phyloP scores from a whole-genome alignment of 805 yeast species.

The Candida vaughaniae region DNA sequence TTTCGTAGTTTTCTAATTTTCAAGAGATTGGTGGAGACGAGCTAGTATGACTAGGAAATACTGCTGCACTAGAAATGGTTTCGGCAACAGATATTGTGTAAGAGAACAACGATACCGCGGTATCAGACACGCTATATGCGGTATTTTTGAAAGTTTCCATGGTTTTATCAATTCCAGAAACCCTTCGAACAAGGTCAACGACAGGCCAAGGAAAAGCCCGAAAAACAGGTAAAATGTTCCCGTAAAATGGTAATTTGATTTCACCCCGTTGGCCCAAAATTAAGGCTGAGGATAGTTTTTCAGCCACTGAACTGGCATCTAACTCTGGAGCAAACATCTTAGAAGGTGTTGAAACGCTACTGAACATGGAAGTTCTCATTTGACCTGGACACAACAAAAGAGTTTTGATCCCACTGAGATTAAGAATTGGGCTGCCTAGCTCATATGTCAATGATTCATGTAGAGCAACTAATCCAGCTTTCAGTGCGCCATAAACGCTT shows the following conservation, averaged over 20 bases:
- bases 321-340: conserved; percentile 78
- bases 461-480: conserved; percentile 79
- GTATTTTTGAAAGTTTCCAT: conserved; percentile 28
- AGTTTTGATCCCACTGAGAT: conserved; percentile 59
- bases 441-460: conserved; percentile 81
- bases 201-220: conserved; percentile 74
- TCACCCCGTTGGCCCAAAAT: conserved; percentile 65
- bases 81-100: not conserved
- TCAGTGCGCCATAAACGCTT: conserved; percentile 86
- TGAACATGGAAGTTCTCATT: conserved; percentile 71
- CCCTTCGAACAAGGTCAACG: conserved; percentile 49
- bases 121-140: conserved; percentile 6
- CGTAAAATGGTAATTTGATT: conserved; percentile 73
- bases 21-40: too few species aligned
- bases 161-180: conserved; percentile 68
- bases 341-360: conserved; percentile 72
- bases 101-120: conserved; percentile 2
- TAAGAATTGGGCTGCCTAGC: conserved; percentile 51
- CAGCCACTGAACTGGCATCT: conserved; percentile 66
- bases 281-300: conserved; percentile 52
- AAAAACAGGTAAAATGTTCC: conserved; percentile 67
- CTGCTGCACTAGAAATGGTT: too few species aligned
- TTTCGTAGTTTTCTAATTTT: too few species aligned
- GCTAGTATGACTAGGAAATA: too few species aligned
- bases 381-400: conserved; percentile 88